Evolutionary conservation across 1,284 basidiomycete species (phyloP), one percentile per base, ranked within the genome.

Genomic region (Malassezia dermatis): DNA sequence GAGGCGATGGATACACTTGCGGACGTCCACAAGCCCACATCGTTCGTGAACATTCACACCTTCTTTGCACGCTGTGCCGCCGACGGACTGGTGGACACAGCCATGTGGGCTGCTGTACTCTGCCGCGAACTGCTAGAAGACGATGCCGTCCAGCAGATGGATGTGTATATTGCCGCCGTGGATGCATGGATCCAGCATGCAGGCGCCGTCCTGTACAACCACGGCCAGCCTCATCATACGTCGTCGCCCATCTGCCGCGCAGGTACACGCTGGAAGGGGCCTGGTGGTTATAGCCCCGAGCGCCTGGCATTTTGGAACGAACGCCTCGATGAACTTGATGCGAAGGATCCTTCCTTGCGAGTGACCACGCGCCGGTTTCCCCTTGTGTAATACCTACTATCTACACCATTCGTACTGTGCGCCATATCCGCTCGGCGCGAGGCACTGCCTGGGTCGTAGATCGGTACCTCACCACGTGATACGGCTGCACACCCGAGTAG

Each of bases 391-490:
- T 15, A 39, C 15, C 13, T 10, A 6, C 4, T 6, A 30, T 6
- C 10, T 30, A 12, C 32, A 34, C 4, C 15, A 34, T n/a, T 34
- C n/a, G 3, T 34, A 34, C 13, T 1, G 32, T 15, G 32, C 15
- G 4, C 32, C 4, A n/a, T 13, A 34, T n/a, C 13, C 8, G 49
- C 49, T 8, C 49, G 37, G 8, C 61, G 48, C 12, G 40, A 52
- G 6, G 8, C 6, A 8, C 56, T 59, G 31, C 35, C 43, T 8
- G 59, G 48, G 50, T 63, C 61, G 47, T 41, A 58, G 53, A 55
- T 61, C 1, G 59, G 61, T 13, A 26, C 34, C 35, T 63, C 61
- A 15, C 59, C 59, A 4, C 58, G 26, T n/a, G 48, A 51, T 7
- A 26, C 24, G 24, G 7, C 24, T 26, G 24, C 24, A 26, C 24